Percentiles rank a stretch among this genome's conserved stretches.
Evolutionary conservation across 179 eudicot species (phyloP).

Genomic region (Amaranthus tricolor): DNA sequence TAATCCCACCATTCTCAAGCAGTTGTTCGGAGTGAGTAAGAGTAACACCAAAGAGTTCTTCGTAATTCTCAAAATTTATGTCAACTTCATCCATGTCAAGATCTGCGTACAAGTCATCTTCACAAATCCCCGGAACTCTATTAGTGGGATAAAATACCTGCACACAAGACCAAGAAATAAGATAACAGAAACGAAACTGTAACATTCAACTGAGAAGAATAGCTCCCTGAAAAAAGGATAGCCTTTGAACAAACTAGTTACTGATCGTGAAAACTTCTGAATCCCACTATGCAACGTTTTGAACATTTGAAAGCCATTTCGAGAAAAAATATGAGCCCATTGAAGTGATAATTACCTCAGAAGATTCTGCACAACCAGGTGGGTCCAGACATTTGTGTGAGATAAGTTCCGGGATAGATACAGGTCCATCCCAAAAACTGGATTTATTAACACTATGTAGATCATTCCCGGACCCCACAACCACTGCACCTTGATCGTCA

Average conservation of each 20-base stretch:
- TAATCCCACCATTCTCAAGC: slow-evolving; percentile 74
- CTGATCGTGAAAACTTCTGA: not conserved
- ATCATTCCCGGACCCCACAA: slow-evolving; percentile 20
- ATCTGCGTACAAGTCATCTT: slow-evolving; percentile 53
- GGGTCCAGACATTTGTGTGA: slow-evolving; percentile 35
- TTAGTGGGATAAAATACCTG: slow-evolving; percentile 47
- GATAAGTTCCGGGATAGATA: slow-evolving; percentile 37
- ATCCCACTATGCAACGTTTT: too few relatives aligned
- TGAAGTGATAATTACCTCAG: slow-evolving; percentile 50
- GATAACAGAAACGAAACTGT: slow-evolving; percentile 2
- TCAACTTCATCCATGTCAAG: slow-evolving; percentile 79
- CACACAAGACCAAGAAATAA: slow-evolving; percentile 8
- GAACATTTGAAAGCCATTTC: too few relatives aligned
- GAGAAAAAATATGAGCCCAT: not conserved
- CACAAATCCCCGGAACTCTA: slow-evolving; percentile 41
- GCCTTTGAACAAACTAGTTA: not conserved
- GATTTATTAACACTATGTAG: slow-evolving; percentile 26
- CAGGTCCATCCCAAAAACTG: slow-evolving; percentile 39
- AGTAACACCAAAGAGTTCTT: slow-evolving; percentile 74
- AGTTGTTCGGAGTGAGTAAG: slow-evolving; percentile 66
- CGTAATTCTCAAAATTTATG: slow-evolving; percentile 75
- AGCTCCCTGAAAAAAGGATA: not conserved
- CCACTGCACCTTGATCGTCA: slow-evolving; percentile 22
- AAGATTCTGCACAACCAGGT: slow-evolving; percentile 34
- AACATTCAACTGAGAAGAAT: not conserved